Percentiles rank a stretch among this genome's conserved stretches.
phyloP scores from a whole-genome alignment of 2,329 filamentous ascomycete species.

The Aspergillus spinulosporus region DNA sequence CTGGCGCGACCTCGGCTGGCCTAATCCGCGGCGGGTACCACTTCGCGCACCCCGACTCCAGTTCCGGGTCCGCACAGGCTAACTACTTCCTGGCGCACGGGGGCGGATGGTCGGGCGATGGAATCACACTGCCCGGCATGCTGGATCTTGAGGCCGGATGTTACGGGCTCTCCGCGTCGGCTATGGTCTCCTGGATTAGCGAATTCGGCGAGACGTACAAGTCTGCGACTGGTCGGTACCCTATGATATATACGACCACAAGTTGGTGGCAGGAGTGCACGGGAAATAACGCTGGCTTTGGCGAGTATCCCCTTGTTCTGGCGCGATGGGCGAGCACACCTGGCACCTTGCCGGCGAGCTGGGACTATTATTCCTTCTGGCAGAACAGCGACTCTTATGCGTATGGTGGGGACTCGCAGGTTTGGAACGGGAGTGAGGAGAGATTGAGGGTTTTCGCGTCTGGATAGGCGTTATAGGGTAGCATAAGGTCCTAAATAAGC shows the following conservation, averaged over 20 bases:
- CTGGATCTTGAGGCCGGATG: constrained; percentile 56
- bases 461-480: no score
- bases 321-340: constrained; percentile 45
- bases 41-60: constrained; percentile 52
- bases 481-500: no score
- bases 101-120: constrained; percentile 55
- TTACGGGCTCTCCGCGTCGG: constrained; percentile 45
- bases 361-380: constrained; percentile 21
- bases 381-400: constrained; percentile 22
- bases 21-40: constrained; percentile 59
- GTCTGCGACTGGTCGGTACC: constrained; percentile 47
- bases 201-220: constrained; percentile 56
- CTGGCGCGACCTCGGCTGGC: constrained; percentile 51
- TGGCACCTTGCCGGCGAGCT: constrained; percentile 52
- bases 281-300: constrained; percentile 51
- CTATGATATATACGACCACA: constrained; percentile 54
- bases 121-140: constrained; percentile 58
- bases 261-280: constrained; percentile 58
- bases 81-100: constrained; percentile 54
- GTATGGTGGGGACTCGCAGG: constrained; percentile 24
- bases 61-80: constrained; percentile 51
- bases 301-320: constrained; percentile 51
- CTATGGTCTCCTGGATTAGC: constrained; percentile 55
- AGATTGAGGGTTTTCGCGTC: constrained; percentile 18
- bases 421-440: constrained; percentile 20